These are phyloP conservation scores for Hypomontagnella submonticulosa DNA, from an alignment of 495 filamentous ascomycete species.

Conservation along the genomic window DNA sequence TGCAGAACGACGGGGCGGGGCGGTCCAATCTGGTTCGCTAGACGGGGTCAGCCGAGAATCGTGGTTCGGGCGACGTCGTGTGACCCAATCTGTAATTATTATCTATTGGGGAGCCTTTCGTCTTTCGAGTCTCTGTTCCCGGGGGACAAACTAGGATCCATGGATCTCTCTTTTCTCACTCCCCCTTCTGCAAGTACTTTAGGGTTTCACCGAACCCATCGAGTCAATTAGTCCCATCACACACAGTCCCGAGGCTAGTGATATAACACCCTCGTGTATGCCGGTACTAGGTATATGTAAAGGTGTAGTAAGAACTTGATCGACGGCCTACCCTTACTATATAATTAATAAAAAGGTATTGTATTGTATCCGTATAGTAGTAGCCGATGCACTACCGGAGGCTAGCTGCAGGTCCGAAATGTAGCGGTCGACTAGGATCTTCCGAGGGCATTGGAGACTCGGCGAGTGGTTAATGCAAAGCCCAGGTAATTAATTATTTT, in stretches of 20 bases:
- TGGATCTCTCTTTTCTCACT: neutral
- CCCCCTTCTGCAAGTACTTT: neutral
- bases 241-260: constrained; percentile 16
- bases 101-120: neutral
- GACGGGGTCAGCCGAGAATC: constrained; percentile 36
- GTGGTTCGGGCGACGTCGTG: constrained; percentile 40
- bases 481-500: no score
- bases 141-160: neutral
- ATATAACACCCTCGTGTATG: constrained; percentile 32
- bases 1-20: neutral
- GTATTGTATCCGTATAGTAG: neutral
- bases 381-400: constrained; percentile 28
- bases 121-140: neutral
- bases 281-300: constrained; percentile 19
- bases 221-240: constrained; percentile 1
- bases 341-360: neutral
- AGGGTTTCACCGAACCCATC: constrained; percentile 30
- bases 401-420: constrained; percentile 38
- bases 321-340: no score
- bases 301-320: constrained; percentile 1
- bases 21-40: constrained; percentile 25
- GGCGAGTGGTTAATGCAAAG: neutral
- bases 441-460: constrained; percentile 7
- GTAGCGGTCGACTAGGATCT: constrained; percentile 16
- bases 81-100: constrained; percentile 30